Evolutionary conservation across 1,139 yeast genomes (phyloP), one percentile per base, ranked within the genome.

Genomic region (Wickerhamomyces sp.): DNA sequence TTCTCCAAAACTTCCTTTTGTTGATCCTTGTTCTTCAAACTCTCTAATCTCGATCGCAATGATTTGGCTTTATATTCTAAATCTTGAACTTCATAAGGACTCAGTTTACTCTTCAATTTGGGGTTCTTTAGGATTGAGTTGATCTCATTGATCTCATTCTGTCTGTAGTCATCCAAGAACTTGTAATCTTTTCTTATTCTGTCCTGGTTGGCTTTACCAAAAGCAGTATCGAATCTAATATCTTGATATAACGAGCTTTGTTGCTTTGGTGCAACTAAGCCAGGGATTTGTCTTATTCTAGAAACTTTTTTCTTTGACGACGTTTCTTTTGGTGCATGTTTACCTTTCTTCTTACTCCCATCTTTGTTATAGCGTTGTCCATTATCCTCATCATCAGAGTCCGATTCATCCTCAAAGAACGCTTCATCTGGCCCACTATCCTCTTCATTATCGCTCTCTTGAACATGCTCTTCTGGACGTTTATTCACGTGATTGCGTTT

Each of bases 181-280:
- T 79, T 76, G 64, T 92, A 92, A 56, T 90, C 81, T 54, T 78
- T 76, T 41, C 97, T 70, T 26, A 82, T 75, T 43, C 71, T 70
- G 26, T 68, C 65, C 42, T 77, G 64, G 56, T 89, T 92, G 0
- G 95, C 86, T 52, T 79, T 83, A 42, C 97, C 97, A 48, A 80
- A 78, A 0, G 96, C 89, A 1, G 94, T 76, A 61, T 90, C 96
- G 59, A 92, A 92, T 50, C 98, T 72, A 26, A 94, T 80, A 65
- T 92, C 98, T 38, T 78, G 72, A 56, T 84, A 78, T 28, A 80
- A 59, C 25, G 68, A 59, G 32, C 68, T 59, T 35, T 66, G 65
- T 35, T 64, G 55, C 48, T 66, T 67, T 16, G 70, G 60, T 19
- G 52, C 49, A 30, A 70, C 73, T 33, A 86, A 61, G 0, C 96